Base-by-base conservation (phyloP, 1,284 basidiomycete genomes). In the Phlebopus sp. region DNA sequence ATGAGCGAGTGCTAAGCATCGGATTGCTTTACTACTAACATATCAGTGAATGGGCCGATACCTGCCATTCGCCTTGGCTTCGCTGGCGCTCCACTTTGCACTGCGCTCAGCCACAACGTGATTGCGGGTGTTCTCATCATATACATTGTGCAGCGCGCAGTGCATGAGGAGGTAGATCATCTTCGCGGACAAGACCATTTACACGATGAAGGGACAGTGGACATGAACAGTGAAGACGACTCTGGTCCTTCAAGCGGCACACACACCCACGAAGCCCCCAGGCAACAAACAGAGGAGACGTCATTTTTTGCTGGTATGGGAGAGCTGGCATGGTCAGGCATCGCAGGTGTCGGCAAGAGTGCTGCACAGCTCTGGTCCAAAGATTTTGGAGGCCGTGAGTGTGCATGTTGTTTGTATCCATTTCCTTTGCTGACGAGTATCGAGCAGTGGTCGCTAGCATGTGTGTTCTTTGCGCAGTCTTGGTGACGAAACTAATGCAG, bases 281-380 rank as follows among this genome's bases (percentile, higher is more conserved):
- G 43, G 18, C n/a, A 37, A 13, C 29, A 31, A 37, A 46, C 40
- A n/a, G 23, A 44, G 8, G 27, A 4, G 2, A 2, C 21, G 30
- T 23, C 42, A 1, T 50, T 63, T 37, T 55, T 58, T 39, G 40
- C 49, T 6, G 63, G 50, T 21, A 30, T 64, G 17, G 49, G 54
- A n/a, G 23, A 44, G 15, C 37, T 66, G 1, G 29, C 58, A 2
- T 38, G 49, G 25, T 46, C 55, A 8, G 59, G 63, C 18, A 9
- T 51, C 35, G 50, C 50, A 1, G 59, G 63, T 5, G 29, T 62
- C 45, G 47, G 15, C 6, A 58, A 62, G 46, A 61, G 43, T 14
- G 63, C 59, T 13, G 55, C 59, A 29, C 55, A 65, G 37, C 42
- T 64, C n/a, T 66, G 59, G 59, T 62, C 62, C 17, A 64, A 64